A percentile compares a stretch with the other conserved stretches of the same genome.
Conservation (phyloP, 495 filamentous ascomycete genomes). For the Daldinia bambusicola region DNA sequence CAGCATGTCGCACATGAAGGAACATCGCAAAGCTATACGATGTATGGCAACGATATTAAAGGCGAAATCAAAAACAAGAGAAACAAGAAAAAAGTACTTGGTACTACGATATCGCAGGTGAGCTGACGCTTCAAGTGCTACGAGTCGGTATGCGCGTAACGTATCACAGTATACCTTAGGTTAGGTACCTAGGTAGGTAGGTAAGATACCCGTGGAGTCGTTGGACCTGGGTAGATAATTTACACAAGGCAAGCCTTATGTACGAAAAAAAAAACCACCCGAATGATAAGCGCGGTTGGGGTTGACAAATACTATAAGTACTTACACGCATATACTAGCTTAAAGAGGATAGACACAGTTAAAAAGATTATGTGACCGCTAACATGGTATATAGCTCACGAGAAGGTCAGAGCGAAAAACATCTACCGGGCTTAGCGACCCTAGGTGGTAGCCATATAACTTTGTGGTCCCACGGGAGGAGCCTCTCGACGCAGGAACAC, state of each 20-base stretch:
- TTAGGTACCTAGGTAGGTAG: too few relatives aligned
- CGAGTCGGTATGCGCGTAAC: background rate
- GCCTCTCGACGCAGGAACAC: background rate
- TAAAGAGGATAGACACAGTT: background rate
- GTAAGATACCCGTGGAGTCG: too few relatives aligned
- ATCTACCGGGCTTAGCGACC: background rate
- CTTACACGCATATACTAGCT: background rate
- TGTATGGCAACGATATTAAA: background rate
- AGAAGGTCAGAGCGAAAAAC: background rate
- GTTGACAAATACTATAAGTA: background rate
- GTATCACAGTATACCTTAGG: background rate
- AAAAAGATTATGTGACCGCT: background rate
- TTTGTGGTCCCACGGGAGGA: background rate
- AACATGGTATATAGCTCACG: background rate
- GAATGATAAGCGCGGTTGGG: slow-evolving; percentile 1
- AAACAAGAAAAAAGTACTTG: background rate
- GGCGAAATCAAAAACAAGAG: background rate
- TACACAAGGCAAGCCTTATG: background rate
- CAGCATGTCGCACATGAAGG: background rate
- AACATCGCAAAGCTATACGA: background rate
- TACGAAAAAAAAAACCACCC: background rate
- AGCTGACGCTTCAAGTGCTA: background rate
- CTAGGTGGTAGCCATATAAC: background rate
- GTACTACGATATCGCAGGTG: background rate
- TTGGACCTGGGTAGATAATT: background rate